These are phyloP conservation scores for Geotrichum restrictum DNA, from an alignment of 1,139 yeast genomes.

Conservation along the genomic window DNA sequence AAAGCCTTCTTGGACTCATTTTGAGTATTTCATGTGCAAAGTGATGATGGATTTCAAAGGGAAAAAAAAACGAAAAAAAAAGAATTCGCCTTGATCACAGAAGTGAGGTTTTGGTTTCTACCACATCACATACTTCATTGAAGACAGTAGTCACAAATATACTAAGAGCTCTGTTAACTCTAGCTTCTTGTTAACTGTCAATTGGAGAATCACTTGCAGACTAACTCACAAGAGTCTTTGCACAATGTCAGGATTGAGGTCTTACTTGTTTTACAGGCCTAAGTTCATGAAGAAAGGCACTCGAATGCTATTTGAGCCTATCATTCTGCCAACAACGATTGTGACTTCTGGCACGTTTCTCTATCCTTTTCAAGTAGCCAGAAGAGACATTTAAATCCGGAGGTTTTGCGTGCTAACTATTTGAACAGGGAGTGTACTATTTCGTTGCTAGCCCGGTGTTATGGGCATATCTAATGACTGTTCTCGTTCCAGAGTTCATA, in stretches of 20 bases:
- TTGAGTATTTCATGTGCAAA: not conserved
- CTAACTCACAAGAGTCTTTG: not conserved
- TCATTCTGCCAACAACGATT: constrained; percentile 28
- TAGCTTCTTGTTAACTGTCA: not conserved
- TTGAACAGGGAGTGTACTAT: constrained; percentile 45
- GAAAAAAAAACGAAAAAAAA: not conserved
- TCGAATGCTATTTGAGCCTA: constrained; percentile 23
- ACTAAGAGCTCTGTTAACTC: not conserved
- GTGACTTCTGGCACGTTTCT: constrained; percentile 34
- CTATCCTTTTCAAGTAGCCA: constrained; percentile 29
- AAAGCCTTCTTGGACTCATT: not conserved
- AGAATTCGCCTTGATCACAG: no score
- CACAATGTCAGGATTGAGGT: constrained; percentile 5
- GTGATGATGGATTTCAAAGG: not conserved
- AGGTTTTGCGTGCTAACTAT: constrained; percentile 18
- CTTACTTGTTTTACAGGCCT: constrained; percentile 1
- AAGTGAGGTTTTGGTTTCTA: not conserved
- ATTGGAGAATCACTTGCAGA: not conserved
- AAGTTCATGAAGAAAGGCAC: constrained; percentile 13
- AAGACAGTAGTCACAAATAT: not conserved
- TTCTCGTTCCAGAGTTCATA: constrained; percentile 51
- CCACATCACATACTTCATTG: not conserved
- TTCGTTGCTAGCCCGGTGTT: constrained; percentile 45
- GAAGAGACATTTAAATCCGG: not conserved
- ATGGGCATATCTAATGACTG: constrained; percentile 51